phyloP scores from a whole-genome alignment of 306 rosid genomes.

The Neltuma alba region DNA sequence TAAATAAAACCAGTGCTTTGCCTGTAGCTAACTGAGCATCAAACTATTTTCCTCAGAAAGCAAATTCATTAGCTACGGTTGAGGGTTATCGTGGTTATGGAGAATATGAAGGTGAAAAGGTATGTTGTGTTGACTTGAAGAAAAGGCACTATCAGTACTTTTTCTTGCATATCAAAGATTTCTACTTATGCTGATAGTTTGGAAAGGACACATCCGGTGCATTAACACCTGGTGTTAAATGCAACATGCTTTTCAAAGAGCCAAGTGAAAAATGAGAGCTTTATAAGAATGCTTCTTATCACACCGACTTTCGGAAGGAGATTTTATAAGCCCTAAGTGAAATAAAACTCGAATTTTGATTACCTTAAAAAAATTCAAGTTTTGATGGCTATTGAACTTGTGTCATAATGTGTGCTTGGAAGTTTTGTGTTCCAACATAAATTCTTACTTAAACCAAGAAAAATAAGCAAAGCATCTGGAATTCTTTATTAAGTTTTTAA shows the following conservation, averaged over 20 bases:
- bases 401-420: not conserved
- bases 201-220: not conserved
- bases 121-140: slow-evolving; percentile 33
- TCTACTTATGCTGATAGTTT: not conserved
- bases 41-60: slow-evolving; percentile 47
- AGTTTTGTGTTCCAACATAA: not conserved
- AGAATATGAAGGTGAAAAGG: slow-evolving; percentile 92
- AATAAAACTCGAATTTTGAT: too few relatives aligned
- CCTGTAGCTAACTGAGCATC: slow-evolving; percentile 8
- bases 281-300: not conserved
- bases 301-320: not conserved
- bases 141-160: slow-evolving; percentile 5
- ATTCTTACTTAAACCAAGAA: not conserved
- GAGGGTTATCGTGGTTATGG: slow-evolving; percentile 98
- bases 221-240: not conserved
- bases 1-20: slow-evolving; percentile 20
- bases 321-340: not conserved
- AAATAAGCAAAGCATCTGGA: not conserved
- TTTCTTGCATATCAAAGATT: slow-evolving; percentile 20
- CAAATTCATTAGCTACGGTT: slow-evolving; percentile 67
- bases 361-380: not conserved
- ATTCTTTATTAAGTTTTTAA: not conserved
- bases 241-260: not conserved
- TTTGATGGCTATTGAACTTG: slow-evolving; percentile 10
- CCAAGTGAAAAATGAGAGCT: too few relatives aligned